These are phyloP conservation scores for Phytomonas sp. DNA, from an alignment of 208 protist species.

Conservation along the genomic window DNA sequence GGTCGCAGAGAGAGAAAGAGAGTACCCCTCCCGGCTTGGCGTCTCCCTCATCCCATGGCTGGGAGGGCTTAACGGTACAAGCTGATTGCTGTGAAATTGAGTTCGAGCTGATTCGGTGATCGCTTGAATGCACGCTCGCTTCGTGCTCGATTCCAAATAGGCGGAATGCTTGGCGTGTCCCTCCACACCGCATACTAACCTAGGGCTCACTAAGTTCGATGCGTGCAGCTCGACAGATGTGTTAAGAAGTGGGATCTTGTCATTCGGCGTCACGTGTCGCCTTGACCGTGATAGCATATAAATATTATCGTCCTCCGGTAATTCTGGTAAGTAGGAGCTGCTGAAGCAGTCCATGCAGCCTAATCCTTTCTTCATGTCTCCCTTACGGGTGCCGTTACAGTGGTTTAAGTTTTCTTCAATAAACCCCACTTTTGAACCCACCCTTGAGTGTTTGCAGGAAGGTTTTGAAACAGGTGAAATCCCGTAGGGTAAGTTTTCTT, in stretches of 20 bases:
- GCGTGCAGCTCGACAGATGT: background rate
- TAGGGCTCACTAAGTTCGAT: background rate
- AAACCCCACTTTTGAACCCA: background rate
- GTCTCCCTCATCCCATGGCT: background rate
- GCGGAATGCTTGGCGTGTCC: background rate
- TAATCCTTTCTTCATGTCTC: background rate
- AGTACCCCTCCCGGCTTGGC: background rate
- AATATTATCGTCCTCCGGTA: background rate
- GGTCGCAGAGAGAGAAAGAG: background rate
- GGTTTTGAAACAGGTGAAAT: background rate
- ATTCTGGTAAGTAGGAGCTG: slow-evolving; percentile 35
- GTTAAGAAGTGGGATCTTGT: background rate
- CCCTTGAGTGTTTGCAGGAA: background rate
- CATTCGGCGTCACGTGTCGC: background rate
- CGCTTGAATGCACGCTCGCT: background rate
- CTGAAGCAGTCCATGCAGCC: slow-evolving; percentile 50
- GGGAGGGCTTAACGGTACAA: background rate
- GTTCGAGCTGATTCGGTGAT: background rate
- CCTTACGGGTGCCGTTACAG: background rate
- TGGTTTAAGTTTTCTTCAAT: background rate
- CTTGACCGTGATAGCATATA: background rate
- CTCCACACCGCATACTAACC: background rate
- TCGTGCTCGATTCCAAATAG: background rate
- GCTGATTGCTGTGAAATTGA: background rate
- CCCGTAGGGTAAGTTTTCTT: background rate